Evolutionary conservation across 176 grass and related monocot genomes (phyloP).

Genomic region (Canna indica): DNA sequence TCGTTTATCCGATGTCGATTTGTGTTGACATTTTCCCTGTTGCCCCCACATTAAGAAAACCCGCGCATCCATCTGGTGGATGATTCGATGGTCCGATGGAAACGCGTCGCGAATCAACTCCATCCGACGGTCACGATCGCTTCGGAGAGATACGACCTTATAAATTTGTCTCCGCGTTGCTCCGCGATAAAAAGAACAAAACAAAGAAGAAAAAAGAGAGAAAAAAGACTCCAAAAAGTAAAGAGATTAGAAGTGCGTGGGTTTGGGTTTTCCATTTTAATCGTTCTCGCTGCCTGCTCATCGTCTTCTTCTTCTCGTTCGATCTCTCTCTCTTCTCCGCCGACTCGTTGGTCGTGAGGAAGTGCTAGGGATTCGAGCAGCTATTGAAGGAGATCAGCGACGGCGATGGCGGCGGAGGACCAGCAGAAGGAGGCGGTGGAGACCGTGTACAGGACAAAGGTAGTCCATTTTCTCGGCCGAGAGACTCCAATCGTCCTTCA

Average conservation of each 20-base stretch:
- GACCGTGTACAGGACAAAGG: slow-evolving; percentile 77
- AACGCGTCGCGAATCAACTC: background rate
- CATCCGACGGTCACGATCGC: background rate
- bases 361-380: background rate
- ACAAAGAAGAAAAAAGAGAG: too few species aligned
- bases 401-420: slow-evolving; percentile 5
- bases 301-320: background rate
- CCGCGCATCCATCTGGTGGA: background rate
- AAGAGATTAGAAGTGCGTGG: background rate
- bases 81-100: background rate
- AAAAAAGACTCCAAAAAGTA: background rate
- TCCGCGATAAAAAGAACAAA: background rate
- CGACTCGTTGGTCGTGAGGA: background rate
- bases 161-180: background rate
- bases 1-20: too few species aligned
- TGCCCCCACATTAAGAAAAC: background rate
- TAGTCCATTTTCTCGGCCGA: slow-evolving; percentile 81
- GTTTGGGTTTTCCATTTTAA: background rate
- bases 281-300: background rate
- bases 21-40: too few species aligned
- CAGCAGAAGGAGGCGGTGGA: slow-evolving; percentile 14
- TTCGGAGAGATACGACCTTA: too few species aligned
- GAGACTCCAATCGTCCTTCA: slow-evolving; percentile 84
- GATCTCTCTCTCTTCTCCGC: background rate
- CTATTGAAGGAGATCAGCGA: slow-evolving; percentile 33